Conservation (phyloP, 2,329 filamentous ascomycete genomes). For the Knufia fluminis region DNA sequence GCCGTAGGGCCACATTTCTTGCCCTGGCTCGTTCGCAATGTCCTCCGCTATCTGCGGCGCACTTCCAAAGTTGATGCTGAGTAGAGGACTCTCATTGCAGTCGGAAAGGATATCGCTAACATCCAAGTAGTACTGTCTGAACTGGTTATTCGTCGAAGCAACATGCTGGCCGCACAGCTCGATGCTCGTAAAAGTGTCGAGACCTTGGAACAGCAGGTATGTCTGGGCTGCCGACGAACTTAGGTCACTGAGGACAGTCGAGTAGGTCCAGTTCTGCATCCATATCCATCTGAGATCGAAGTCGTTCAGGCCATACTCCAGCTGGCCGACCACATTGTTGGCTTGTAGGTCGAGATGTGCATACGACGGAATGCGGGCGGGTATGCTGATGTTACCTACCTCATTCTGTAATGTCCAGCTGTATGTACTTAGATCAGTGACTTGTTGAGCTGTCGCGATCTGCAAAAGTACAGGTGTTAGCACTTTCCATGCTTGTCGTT, state of each 20-base stretch:
- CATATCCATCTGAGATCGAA: conserved; percentile 52
- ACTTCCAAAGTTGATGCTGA: conserved; percentile 49
- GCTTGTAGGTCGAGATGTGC: conserved; percentile 50
- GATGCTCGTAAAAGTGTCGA: conserved; percentile 53
- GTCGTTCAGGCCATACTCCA: conserved; percentile 50
- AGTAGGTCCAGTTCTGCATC: conserved; percentile 54
- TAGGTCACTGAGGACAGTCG: conserved; percentile 36
- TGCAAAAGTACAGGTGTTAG: background rate
- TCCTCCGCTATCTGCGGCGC: conserved; percentile 45
- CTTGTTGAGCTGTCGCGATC: conserved; percentile 23
- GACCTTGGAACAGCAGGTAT: conserved; percentile 50
- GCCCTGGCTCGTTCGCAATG: conserved; percentile 43
- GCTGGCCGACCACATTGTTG: conserved; percentile 44
- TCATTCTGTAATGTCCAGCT: conserved; percentile 39
- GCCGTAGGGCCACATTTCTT: conserved; percentile 32
- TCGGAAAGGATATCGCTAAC: conserved; percentile 38
- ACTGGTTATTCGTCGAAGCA: conserved; percentile 53
- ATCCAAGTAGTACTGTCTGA: conserved; percentile 53
- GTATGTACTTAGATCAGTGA: conserved; percentile 35
- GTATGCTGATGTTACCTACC: conserved; percentile 43
- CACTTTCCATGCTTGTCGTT: background rate
- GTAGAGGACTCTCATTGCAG: conserved; percentile 33
- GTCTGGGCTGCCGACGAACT: conserved; percentile 28
- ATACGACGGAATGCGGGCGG: conserved; percentile 48
- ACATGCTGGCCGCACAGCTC: conserved; percentile 46